A percentile compares a stretch with the other conserved stretches of the same genome.
Evolutionary conservation across 371 early-diverging fungal species (phyloP).

Genomic region (Mucor piriformis): DNA sequence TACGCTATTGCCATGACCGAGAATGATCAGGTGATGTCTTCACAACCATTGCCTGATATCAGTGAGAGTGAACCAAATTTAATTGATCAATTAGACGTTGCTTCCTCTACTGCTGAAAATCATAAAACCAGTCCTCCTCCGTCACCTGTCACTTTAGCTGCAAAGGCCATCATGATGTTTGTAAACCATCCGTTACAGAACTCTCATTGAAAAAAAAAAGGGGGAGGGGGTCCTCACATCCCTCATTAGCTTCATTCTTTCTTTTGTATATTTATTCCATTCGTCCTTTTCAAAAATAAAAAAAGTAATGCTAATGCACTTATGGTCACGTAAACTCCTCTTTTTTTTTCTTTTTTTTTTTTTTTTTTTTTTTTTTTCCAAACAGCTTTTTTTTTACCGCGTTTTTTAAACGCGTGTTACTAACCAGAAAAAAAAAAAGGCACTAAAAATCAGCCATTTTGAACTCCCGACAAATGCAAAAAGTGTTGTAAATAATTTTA

Average conservation of each 20-base stretch:
- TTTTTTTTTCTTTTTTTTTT: too few species aligned
- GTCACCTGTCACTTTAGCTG: constrained; percentile 45
- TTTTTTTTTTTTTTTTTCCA: too few species aligned
- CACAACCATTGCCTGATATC: constrained; percentile 35
- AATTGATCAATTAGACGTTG: constrained; percentile 15
- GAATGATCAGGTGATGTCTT: constrained; percentile 7
- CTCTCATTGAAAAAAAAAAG: neutral
- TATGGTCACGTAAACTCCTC: too few species aligned
- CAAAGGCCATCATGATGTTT: constrained; percentile 49
- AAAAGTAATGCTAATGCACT: too few species aligned
- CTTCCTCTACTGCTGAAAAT: neutral
- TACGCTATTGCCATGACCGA: constrained; percentile 49
- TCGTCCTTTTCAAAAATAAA: neutral
- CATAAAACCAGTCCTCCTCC: constrained; percentile 23
- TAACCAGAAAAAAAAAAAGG: too few species aligned
- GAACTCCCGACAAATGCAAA: too few species aligned
- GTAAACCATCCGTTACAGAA: constrained; percentile 8
- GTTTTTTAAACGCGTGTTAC: too few species aligned
- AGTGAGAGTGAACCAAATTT: constrained; percentile 27
- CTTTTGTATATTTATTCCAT: neutral
- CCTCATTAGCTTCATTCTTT: neutral
- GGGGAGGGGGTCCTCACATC: too few species aligned
- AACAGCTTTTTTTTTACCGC: too few species aligned
- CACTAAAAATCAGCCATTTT: too few species aligned
- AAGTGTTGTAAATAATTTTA: too few species aligned